Evolutionary conservation across 208 protist genomes (phyloP).

Genomic region (Leptomonas pyrrhocoris): DNA sequence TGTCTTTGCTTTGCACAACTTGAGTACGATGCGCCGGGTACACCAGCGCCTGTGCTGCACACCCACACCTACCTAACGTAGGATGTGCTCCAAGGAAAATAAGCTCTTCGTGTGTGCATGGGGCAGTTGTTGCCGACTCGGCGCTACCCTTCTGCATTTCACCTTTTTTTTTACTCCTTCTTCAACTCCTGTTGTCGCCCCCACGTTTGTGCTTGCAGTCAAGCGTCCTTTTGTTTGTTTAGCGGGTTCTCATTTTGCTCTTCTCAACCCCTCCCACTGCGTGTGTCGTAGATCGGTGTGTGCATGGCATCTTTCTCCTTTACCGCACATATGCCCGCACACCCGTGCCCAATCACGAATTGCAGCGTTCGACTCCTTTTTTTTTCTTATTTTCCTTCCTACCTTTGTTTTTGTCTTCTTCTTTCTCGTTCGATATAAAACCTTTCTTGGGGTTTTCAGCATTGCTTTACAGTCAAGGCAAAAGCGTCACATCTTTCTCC

Average conservation of each 20-base stretch:
- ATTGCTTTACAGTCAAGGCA: not conserved
- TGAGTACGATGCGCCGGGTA: not conserved
- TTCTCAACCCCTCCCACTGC: slow-evolving; percentile 4
- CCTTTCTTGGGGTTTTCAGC: slow-evolving; percentile 18
- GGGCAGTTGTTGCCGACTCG: not conserved
- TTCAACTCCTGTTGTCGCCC: not conserved
- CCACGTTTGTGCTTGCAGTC: not conserved
- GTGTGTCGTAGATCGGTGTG: slow-evolving; percentile 1
- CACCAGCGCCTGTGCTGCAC: not conserved
- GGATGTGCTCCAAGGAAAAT: not conserved
- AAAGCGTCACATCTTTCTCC: slow-evolving; percentile 3
- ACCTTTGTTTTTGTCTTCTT: slow-evolving; percentile 11
- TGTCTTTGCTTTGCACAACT: slow-evolving; percentile 4
- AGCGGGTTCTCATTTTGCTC: not conserved
- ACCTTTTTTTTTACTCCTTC: not conserved
- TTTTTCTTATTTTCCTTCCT: slow-evolving; percentile 4
- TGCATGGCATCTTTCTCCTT: not conserved
- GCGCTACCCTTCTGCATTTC: not conserved
- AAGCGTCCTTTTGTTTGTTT: not conserved
- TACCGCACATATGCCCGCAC: not conserved
- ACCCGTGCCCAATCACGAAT: not conserved
- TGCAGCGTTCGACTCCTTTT: not conserved
- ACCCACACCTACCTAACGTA: slow-evolving; percentile 3
- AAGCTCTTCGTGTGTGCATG: slow-evolving; percentile 1
- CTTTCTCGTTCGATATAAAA: slow-evolving; percentile 2